A percentile compares a stretch with the other conserved stretches of the same genome.
phyloP scores from a whole-genome alignment of 148 eudicot genomes.

The Vaccinium myrtillus region DNA sequence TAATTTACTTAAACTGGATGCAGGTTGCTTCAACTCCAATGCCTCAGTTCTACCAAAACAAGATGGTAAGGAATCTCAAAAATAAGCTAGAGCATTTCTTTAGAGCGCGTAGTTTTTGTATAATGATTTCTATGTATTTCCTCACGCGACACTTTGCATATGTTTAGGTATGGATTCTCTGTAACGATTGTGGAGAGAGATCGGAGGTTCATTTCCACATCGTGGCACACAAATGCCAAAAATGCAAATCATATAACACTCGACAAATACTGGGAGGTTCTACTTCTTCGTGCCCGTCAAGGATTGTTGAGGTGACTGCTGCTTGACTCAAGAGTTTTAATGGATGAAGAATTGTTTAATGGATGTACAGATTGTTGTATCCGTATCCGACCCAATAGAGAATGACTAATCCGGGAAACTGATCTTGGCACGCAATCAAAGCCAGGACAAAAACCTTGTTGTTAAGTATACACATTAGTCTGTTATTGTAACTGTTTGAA shows the following conservation, averaged over 20 bases:
- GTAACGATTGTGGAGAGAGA: conserved; percentile 70
- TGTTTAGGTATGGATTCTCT: conserved; percentile 63
- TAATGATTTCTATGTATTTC: background rate
- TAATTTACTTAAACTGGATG: background rate
- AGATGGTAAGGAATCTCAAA: conserved; percentile 40
- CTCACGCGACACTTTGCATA: background rate
- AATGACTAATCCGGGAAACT: too few species aligned
- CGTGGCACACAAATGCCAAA: conserved; percentile 60
- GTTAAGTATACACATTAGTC: too few species aligned
- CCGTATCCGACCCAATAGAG: too few species aligned
- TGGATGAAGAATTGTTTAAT: background rate
- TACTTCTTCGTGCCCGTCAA: conserved; percentile 24
- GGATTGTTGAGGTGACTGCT: conserved; percentile 11
- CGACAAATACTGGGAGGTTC: conserved; percentile 50
- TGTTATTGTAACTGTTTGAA: too few species aligned
- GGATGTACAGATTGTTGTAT: too few species aligned
- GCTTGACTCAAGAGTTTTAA: background rate
- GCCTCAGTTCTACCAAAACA: conserved; percentile 53
- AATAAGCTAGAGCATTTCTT: background rate
- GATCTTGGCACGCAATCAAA: too few species aligned
- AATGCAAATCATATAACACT: conserved; percentile 75
- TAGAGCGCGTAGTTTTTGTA: background rate
- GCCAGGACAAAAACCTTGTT: too few species aligned
- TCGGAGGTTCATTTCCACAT: conserved; percentile 61
- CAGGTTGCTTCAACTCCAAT: conserved; percentile 60